phyloP scores from a whole-genome alignment of 139 green algal genomes.

The Picocystis salinarum region DNA sequence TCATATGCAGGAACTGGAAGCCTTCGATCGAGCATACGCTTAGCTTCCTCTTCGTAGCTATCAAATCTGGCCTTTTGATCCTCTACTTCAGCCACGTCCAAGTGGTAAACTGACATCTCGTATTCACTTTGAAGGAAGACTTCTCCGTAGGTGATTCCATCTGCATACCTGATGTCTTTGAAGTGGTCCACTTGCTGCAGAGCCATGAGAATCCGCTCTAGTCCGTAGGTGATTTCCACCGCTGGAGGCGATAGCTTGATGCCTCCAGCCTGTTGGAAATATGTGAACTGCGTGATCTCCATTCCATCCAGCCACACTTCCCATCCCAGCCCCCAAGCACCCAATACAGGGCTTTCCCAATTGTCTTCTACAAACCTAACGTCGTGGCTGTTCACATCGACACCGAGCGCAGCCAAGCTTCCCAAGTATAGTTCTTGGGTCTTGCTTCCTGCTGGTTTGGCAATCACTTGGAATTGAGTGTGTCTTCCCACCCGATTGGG shows the following conservation, averaged over 20 bases:
- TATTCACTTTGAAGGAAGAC: conserved; percentile 95
- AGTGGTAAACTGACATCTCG: conserved; percentile 63
- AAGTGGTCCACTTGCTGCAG: conserved; percentile 89
- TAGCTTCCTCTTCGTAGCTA: conserved; percentile 35
- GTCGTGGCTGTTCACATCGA: conserved; percentile 64
- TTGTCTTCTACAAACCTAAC: conserved; percentile 99
- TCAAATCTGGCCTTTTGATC: conserved; percentile 1
- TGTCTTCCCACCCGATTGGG: conserved; percentile 93
- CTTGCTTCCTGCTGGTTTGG: too few species aligned
- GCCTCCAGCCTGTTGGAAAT: conserved; percentile 78
- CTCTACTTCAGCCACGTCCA: conserved; percentile 46
- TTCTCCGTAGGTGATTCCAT: conserved; percentile 79
- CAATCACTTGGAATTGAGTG: conserved; percentile 91
- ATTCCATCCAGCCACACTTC: conserved; percentile 83
- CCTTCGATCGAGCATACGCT: conserved; percentile 56
- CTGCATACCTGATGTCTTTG: conserved; percentile 73
- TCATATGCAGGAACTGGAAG: conserved; percentile 92
- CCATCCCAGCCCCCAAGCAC: conserved; percentile 92
- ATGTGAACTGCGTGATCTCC: conserved; percentile 98
- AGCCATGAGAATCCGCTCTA: conserved; percentile 94
- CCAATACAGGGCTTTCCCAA: conserved; percentile 91
- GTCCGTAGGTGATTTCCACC: conserved; percentile 97
- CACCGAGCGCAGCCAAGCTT: too few species aligned
- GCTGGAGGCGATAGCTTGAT: conserved; percentile 28
- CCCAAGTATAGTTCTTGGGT: conserved; percentile 85